These are phyloP conservation scores for Yamadazyma olivae DNA, from an alignment of 805 yeast genomes.

Conservation along the genomic window DNA sequence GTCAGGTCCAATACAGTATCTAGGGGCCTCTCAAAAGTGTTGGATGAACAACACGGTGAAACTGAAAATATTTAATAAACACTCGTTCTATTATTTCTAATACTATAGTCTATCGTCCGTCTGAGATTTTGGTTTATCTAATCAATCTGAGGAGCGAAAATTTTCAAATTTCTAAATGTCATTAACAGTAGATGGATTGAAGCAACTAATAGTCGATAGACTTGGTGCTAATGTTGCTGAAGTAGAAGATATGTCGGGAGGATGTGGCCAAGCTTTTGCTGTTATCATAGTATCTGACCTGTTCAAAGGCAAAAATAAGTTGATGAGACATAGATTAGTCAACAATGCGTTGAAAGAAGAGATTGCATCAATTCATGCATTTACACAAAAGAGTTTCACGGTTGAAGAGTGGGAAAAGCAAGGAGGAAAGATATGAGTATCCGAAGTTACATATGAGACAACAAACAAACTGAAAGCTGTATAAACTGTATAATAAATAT, in stretches of 20 bases:
- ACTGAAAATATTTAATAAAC: constrained; percentile 15
- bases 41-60: constrained; percentile 29
- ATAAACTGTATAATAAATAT: too few species aligned
- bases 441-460: too few species aligned
- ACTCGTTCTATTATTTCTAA: background rate
- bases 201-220: constrained; percentile 48
- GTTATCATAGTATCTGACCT: constrained; percentile 74
- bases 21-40: constrained; percentile 27
- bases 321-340: constrained; percentile 84
- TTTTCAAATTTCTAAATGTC: constrained; percentile 17
- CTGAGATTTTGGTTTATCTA: background rate
- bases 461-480: background rate
- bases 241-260: constrained; percentile 80
- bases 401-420: constrained; percentile 74
- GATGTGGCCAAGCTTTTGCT: constrained; percentile 98
- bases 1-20: constrained; percentile 29
- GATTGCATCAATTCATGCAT: constrained; percentile 86
- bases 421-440: too few species aligned
- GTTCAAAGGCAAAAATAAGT: constrained; percentile 78
- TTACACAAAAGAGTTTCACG: constrained; percentile 87
- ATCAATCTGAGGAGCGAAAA: background rate
- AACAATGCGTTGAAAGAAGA: constrained; percentile 80
- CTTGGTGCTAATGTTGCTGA: constrained; percentile 64
- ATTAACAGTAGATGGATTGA: constrained; percentile 40
- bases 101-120: background rate